Conservation (phyloP, 805 yeast species). For the Babjeviella inositovora region DNA sequence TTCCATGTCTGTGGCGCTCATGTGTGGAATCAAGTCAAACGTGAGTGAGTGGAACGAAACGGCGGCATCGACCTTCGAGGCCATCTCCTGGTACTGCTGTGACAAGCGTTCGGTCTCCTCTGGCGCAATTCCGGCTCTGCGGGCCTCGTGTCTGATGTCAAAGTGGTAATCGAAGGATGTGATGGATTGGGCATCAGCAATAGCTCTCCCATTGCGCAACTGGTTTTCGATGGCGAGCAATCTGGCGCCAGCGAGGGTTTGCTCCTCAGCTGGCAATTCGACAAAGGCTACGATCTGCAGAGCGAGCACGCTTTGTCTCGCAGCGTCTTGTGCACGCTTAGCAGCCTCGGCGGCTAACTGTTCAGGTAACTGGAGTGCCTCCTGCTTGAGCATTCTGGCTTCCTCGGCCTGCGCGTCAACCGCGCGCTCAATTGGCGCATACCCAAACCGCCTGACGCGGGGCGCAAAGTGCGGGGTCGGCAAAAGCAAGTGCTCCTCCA, state of each 20-base stretch:
- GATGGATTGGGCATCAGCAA: slow-evolving; percentile 40
- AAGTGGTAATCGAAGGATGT: slow-evolving; percentile 34
- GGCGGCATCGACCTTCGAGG: slow-evolving; percentile 19
- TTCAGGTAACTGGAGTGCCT: slow-evolving; percentile 36
- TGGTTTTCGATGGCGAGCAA: slow-evolving; percentile 35
- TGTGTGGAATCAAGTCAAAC: too few species aligned
- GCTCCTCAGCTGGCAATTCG: slow-evolving; percentile 12
- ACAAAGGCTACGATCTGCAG: slow-evolving; percentile 11
- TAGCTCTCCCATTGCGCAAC: slow-evolving; percentile 38
- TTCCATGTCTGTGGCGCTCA: too few species aligned
- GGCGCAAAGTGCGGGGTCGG: slow-evolving; percentile 93
- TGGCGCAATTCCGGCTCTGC: slow-evolving; percentile 15
- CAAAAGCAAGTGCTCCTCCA: slow-evolving; percentile 40
- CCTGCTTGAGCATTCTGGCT: slow-evolving; percentile 50
- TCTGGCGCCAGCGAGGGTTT: slow-evolving; percentile 28
- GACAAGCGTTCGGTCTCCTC: slow-evolving; percentile 8
- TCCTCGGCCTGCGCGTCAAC: slow-evolving; percentile 41
- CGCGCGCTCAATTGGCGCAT: slow-evolving; percentile 30
- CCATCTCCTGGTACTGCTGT: slow-evolving; percentile 17
- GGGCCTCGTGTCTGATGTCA: slow-evolving; percentile 21
- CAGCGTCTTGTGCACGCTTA: slow-evolving; percentile 21
- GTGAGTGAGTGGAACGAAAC: slow-evolving; percentile 33
- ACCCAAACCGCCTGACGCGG: slow-evolving; percentile 72
- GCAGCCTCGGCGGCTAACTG: slow-evolving; percentile 19
- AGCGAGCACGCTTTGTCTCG: slow-evolving; percentile 11